Evolutionary conservation across 202 grass and related monocot species (phyloP), one percentile per base, ranked within the genome.

Genomic region (Eragrostis tef): DNA sequence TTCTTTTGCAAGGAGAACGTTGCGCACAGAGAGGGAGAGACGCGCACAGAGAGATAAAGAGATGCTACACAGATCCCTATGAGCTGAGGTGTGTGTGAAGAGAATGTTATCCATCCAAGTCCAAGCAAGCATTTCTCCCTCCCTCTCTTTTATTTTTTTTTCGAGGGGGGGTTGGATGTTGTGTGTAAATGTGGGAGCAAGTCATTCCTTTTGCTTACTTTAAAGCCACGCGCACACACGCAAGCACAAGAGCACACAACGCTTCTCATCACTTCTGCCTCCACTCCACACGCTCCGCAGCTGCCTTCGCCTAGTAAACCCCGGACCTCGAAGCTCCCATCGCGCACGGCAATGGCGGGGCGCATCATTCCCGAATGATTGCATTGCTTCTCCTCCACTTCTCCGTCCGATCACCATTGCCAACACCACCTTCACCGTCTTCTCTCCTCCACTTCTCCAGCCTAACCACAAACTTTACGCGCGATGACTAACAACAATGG

Each of bases 191-290:
- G 44, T 52, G 78, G 84, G 86, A 54, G 62, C 76, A 88, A 82
- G 81, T 92, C 87, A 97, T 97, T 98, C 92, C 88, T 96, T 93
- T 96, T 93, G 88, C 88, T 99, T 88, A 81, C 87, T 96, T 96
- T 90, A 99, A 93, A 99, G 90, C 72, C 80, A 84, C 63, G 74
- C 74, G 52, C 57, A 69, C 83, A 12, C 69, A 14, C 73, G 9
- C 69, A 74, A 70, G 17, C 79, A 62, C 41, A 72, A 75, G 19
- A 75, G 19, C 19, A 11, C 56, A 57, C 57, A 13, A 46, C 54
- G 58, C 63, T 75, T 51, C 85, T 20, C 71, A 56, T 78, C 70
- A 62, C 73, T 79, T 26, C 54, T 42, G 34, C 75, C 83, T 77
- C 75, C 47, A 44, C 83, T 75, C 79, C 84, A 82, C 86, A 68